phyloP scores from a whole-genome alignment of 2,329 filamentous ascomycete genomes.

The Pyrenochaeta sp. region DNA sequence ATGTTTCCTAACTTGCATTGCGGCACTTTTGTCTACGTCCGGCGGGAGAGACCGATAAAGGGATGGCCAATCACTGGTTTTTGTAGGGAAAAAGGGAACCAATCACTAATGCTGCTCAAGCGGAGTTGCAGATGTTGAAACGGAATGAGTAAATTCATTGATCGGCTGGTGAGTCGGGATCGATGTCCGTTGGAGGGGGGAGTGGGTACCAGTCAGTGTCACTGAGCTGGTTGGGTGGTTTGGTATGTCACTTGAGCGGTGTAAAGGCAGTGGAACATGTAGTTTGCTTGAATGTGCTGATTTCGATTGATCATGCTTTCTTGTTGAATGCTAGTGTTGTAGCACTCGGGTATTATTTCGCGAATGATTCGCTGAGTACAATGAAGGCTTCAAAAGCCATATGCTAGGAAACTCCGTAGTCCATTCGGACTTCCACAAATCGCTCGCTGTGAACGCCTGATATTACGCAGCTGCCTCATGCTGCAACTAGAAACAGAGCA shows the following conservation, averaged over 20 bases:
- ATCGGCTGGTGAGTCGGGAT: slow-evolving; percentile 17
- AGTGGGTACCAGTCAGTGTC: neutral
- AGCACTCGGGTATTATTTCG: slow-evolving; percentile 22
- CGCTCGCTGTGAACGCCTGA: slow-evolving; percentile 2
- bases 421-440: slow-evolving; percentile 11
- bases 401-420: slow-evolving; percentile 7
- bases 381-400: neutral
- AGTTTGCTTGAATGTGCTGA: neutral
- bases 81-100: neutral
- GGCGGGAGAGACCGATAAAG: slow-evolving; percentile 1
- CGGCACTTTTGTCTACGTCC: neutral
- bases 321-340: slow-evolving; percentile 1
- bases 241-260: slow-evolving; percentile 2
- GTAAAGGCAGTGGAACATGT: neutral
- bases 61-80: slow-evolving; percentile 10
- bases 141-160: slow-evolving; percentile 10
- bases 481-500: slow-evolving; percentile 7
- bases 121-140: slow-evolving; percentile 20
- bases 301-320: neutral
- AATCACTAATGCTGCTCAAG: slow-evolving; percentile 7
- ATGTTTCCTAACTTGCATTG: neutral
- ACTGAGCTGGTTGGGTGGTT: slow-evolving; percentile 1
- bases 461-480: slow-evolving; percentile 1
- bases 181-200: slow-evolving; percentile 11
- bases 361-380: slow-evolving; percentile 12